Evolutionary conservation across 306 rosid genomes (phyloP).

Genomic region (Dryas octopetala): DNA sequence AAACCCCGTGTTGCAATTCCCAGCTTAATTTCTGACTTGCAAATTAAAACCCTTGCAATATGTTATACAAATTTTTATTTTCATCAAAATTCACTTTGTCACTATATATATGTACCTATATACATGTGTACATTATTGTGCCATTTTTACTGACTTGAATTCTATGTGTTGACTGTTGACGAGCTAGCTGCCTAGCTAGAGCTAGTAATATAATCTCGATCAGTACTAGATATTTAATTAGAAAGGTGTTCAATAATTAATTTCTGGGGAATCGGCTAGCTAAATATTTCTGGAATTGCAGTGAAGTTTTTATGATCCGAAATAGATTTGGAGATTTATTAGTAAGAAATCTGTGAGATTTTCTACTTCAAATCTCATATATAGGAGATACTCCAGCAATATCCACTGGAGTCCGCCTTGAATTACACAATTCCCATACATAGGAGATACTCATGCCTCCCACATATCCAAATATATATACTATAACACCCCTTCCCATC

Average conservation of each 20-base stretch:
- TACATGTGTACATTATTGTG: too few relatives aligned
- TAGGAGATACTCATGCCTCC: slow-evolving; percentile 32
- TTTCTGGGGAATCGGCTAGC: background rate
- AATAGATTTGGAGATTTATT: background rate
- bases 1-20: background rate
- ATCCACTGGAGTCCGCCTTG: slow-evolving; percentile 42
- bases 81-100: too few relatives aligned
- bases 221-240: background rate
- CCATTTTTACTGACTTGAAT: background rate
- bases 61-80: too few relatives aligned
- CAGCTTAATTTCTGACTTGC: background rate
- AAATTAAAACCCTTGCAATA: background rate
- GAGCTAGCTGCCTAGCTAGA: background rate
- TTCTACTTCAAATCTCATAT: slow-evolving; percentile 36
- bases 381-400: slow-evolving; percentile 25
- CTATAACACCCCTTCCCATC: slow-evolving; percentile 1
- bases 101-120: too few relatives aligned
- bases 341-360: background rate
- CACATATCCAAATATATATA: slow-evolving; percentile 11
- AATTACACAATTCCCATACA: slow-evolving; percentile 42
- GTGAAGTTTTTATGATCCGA: slow-evolving; percentile 10
- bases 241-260: background rate
- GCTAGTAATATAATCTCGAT: background rate
- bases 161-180: background rate
- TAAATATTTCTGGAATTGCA: background rate